Evolutionary conservation across 768 basidiomycete species (phyloP).

Genomic region (Boletus subcaerulescens): DNA sequence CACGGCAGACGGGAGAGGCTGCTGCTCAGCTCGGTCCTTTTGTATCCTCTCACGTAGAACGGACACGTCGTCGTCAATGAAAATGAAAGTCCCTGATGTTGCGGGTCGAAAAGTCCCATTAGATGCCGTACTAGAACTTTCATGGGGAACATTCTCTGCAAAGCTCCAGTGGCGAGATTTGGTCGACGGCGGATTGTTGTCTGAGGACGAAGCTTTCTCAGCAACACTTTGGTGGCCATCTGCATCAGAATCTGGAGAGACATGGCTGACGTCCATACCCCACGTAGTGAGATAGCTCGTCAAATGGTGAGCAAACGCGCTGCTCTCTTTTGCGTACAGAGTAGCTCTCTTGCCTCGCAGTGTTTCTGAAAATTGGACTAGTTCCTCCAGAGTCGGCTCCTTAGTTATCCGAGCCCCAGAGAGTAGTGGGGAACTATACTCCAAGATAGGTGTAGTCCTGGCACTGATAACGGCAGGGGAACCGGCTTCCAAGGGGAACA

Average conservation of each 20-base stretch:
- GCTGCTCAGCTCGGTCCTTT: slow-evolving; percentile 58
- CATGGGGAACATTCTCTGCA: slow-evolving; percentile 19
- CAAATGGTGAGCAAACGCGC: slow-evolving; percentile 88
- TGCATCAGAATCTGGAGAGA: slow-evolving; percentile 55
- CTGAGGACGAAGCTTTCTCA: slow-evolving; percentile 15
- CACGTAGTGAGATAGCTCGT: slow-evolving; percentile 91
- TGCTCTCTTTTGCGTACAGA: slow-evolving; percentile 81
- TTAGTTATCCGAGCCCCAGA: slow-evolving; percentile 48
- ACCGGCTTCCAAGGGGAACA: slow-evolving; percentile 61
- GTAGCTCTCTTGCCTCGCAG: slow-evolving; percentile 81
- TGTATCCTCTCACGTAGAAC: slow-evolving; percentile 75
- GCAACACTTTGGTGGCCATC: slow-evolving; percentile 35
- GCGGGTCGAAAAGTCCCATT: slow-evolving; percentile 26
- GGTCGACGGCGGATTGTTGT: slow-evolving; percentile 9
- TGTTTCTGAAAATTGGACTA: slow-evolving; percentile 75
- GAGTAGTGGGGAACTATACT: slow-evolving; percentile 48
- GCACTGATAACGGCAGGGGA: slow-evolving; percentile 43
- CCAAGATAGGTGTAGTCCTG: slow-evolving; percentile 38
- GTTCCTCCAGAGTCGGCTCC: slow-evolving; percentile 80
- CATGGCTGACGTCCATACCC: slow-evolving; percentile 91
- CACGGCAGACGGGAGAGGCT: slow-evolving; percentile 35
- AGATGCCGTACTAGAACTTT: slow-evolving; percentile 12
- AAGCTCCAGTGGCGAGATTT: slow-evolving; percentile 24
- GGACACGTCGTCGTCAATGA: slow-evolving; percentile 90
- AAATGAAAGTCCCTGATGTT: slow-evolving; percentile 58